phyloP scores from a whole-genome alignment of 768 basidiomycete species.

The Mycena galericulata region DNA sequence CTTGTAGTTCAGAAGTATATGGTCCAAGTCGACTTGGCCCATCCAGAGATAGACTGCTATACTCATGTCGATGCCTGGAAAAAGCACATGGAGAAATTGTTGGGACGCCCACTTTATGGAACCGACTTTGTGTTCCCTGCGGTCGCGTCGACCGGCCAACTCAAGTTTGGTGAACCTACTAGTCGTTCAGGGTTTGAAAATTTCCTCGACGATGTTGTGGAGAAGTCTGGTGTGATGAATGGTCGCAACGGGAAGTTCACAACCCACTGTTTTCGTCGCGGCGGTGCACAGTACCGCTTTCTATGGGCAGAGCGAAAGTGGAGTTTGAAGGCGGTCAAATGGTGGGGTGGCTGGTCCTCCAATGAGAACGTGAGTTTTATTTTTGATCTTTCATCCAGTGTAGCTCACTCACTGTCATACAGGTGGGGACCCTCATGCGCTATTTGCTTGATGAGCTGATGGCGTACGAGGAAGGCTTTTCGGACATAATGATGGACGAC shows the following conservation, averaged over 20 bases:
- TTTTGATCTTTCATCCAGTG: no score
- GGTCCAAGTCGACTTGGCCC: conserved; percentile 23
- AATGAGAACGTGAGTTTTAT: conserved; percentile 39
- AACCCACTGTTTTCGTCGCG: conserved; percentile 43
- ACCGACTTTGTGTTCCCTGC: conserved; percentile 38
- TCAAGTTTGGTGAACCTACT: conserved; percentile 37
- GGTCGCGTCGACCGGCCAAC: conserved; percentile 35
- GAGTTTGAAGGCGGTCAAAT: conserved; percentile 41
- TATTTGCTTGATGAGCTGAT: conserved; percentile 45
- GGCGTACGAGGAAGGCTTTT: conserved; percentile 45
- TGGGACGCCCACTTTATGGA: conserved; percentile 25
- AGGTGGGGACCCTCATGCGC: conserved; percentile 39
- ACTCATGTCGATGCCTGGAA: conserved; percentile 27
- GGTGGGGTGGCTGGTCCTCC: conserved; percentile 47
- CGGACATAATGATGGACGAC: conserved; percentile 39
- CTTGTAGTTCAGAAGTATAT: conserved; percentile 26
- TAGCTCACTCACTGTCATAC: neutral
- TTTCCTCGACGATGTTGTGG: conserved; percentile 37
- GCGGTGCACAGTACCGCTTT: conserved; percentile 43
- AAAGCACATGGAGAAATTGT: conserved; percentile 13
- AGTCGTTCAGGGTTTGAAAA: conserved; percentile 39
- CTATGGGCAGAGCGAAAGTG: conserved; percentile 40
- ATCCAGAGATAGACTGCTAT: conserved; percentile 36
- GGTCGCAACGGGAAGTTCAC: conserved; percentile 36
- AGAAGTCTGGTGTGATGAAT: conserved; percentile 30